A percentile compares a stretch with the other conserved stretches of the same genome.
Conservation (phyloP, 768 basidiomycete genomes). For the Amanita pseudoporphyria region DNA sequence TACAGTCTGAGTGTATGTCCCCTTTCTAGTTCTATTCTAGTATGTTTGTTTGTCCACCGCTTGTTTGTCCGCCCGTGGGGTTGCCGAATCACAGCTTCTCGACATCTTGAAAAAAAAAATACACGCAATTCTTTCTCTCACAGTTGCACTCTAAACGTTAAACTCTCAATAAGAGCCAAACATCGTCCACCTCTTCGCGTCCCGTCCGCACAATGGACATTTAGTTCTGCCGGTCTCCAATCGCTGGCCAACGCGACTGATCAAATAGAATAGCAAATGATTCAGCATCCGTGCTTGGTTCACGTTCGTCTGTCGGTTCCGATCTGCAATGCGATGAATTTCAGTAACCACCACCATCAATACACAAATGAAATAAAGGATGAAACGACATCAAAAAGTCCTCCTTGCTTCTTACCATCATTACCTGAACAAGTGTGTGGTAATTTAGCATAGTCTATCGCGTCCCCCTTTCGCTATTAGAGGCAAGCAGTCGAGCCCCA, state of each 20-base stretch:
- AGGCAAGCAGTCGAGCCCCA: too few species aligned
- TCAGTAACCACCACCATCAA: slow-evolving; percentile 10
- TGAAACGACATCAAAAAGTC: too few species aligned
- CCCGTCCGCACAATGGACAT: slow-evolving; percentile 80
- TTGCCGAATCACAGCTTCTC: too few species aligned
- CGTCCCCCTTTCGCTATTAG: too few species aligned
- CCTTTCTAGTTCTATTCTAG: too few species aligned
- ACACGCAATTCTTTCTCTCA: not conserved
- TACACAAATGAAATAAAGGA: slow-evolving; percentile 10
- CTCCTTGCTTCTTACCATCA: too few species aligned
- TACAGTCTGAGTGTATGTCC: too few species aligned
- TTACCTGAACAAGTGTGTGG: too few species aligned
- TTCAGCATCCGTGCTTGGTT: slow-evolving; percentile 96
- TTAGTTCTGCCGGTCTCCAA: slow-evolving; percentile 80
- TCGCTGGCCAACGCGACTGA: slow-evolving; percentile 70
- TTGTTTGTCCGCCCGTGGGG: too few species aligned
- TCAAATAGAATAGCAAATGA: slow-evolving; percentile 95
- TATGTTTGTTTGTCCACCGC: too few species aligned
- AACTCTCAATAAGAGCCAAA: slow-evolving; percentile 75
- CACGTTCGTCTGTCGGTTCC: slow-evolving; percentile 87
- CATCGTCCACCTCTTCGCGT: slow-evolving; percentile 94
- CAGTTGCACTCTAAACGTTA: not conserved
- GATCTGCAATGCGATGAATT: slow-evolving; percentile 39
- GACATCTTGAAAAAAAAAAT: not conserved
- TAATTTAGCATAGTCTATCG: too few species aligned